Percentiles rank a stretch among this genome's conserved stretches.
Evolutionary conservation across 2,329 filamentous ascomycete species (phyloP).

Genomic region (Phialophora verrucosa): DNA sequence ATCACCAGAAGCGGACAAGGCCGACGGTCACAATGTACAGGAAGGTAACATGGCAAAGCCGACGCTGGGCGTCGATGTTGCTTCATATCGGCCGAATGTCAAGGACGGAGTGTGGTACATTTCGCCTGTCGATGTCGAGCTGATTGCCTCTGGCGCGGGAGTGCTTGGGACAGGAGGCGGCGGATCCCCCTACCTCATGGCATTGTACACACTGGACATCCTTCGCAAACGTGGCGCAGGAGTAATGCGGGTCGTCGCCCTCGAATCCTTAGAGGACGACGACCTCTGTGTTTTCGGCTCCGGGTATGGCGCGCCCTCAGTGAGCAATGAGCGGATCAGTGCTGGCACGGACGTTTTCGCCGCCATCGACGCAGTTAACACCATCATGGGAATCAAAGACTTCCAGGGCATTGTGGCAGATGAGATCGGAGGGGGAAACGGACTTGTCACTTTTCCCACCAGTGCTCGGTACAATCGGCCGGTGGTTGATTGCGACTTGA

Average conservation of each 20-base stretch:
- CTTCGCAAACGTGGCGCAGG: slow-evolving; percentile 45
- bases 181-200: slow-evolving; percentile 53
- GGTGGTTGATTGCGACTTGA: slow-evolving; percentile 55
- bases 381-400: slow-evolving; percentile 43
- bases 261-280: slow-evolving; percentile 47
- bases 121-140: slow-evolving; percentile 46
- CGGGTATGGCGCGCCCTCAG: slow-evolving; percentile 52
- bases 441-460: slow-evolving; percentile 43
- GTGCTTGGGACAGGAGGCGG: slow-evolving; percentile 50
- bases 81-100: slow-evolving; percentile 45
- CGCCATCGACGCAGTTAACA: slow-evolving; percentile 48
- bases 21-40: slow-evolving; percentile 22
- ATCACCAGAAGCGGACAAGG: slow-evolving; percentile 34
- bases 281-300: slow-evolving; percentile 52
- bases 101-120: slow-evolving; percentile 46
- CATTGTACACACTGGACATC: slow-evolving; percentile 51
- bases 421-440: slow-evolving; percentile 49
- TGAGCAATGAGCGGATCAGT: slow-evolving; percentile 41
- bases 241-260: slow-evolving; percentile 51
- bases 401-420: slow-evolving; percentile 46
- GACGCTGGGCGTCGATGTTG: slow-evolving; percentile 39
- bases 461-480: slow-evolving; percentile 46
- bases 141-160: slow-evolving; percentile 48
- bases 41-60: slow-evolving; percentile 25
- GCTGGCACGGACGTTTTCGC: slow-evolving; percentile 40